Conservation (phyloP, 208 protist species). For the Acanthamoeba sp. region DNA sequence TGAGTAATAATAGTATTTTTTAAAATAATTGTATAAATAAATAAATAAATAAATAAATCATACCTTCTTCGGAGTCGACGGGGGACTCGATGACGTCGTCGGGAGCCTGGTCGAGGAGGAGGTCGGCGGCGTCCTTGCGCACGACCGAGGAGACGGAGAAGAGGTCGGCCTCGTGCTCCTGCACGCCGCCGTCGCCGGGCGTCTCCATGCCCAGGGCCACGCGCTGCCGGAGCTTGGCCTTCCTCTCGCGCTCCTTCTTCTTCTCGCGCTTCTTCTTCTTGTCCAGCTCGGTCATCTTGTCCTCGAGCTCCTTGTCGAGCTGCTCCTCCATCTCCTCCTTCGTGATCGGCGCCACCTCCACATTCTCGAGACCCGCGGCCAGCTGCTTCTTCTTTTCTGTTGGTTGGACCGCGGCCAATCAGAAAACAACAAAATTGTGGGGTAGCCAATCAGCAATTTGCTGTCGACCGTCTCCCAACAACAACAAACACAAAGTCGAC, state of each 20-base stretch:
- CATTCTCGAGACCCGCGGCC: not conserved
- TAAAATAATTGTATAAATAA: slow-evolving; percentile 57
- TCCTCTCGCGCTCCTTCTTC: slow-evolving; percentile 94
- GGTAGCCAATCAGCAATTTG: not conserved
- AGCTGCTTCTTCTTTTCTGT: slow-evolving; percentile 27
- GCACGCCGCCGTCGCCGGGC: slow-evolving; percentile 54
- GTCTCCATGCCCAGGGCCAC: slow-evolving; percentile 93
- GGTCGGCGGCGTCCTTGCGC: slow-evolving; percentile 77
- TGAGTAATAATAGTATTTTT: no score
- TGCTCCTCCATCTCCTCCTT: slow-evolving; percentile 82
- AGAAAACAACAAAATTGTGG: not conserved
- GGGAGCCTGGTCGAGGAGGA: slow-evolving; percentile 38
- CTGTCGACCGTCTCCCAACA: no score
- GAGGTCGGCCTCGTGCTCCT: slow-evolving; percentile 79
- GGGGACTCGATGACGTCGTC: slow-evolving; percentile 49
- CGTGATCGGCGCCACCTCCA: not conserved
- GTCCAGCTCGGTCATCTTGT: slow-evolving; percentile 91
- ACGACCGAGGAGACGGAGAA: slow-evolving; percentile 89
- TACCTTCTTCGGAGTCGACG: slow-evolving; percentile 67
- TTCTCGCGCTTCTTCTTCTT: slow-evolving; percentile 94
- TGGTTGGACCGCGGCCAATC: not conserved
- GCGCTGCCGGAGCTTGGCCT: slow-evolving; percentile 92
- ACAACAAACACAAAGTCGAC: no score
- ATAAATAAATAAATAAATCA: slow-evolving; percentile 84
- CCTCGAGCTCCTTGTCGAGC: slow-evolving; percentile 93